These are phyloP conservation scores for Saccharomycopsis fodiens DNA, from an alignment of 805 yeast genomes.

Conservation along the genomic window DNA sequence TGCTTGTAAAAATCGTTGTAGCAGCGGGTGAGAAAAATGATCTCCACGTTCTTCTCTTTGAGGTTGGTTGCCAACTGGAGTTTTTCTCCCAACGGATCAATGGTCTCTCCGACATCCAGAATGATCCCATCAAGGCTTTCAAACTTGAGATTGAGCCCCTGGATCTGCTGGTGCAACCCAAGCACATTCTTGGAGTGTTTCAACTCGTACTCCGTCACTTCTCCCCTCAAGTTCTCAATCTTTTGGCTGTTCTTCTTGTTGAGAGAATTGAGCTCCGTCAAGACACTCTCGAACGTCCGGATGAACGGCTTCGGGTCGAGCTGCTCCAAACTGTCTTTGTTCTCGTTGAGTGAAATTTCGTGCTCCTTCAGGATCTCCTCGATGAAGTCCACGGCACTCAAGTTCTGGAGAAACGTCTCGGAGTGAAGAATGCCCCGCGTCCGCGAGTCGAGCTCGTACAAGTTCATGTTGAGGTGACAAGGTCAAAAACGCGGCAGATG, in stretches of 20 bases:
- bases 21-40: constrained; percentile 66
- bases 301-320: constrained; percentile 93
- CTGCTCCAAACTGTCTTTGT: constrained; percentile 21
- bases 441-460: constrained; percentile 17
- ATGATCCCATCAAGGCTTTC: constrained; percentile 44
- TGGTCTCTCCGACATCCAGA: constrained; percentile 47
- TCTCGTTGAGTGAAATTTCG: constrained; percentile 31
- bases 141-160: constrained; percentile 39
- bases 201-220: constrained; percentile 54
- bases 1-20: constrained; percentile 70
- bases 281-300: constrained; percentile 82
- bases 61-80: constrained; percentile 61
- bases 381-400: constrained; percentile 71
- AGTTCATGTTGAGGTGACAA: too few relatives aligned
- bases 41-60: constrained; percentile 63
- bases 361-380: constrained; percentile 72
- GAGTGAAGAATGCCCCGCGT: constrained; percentile 17
- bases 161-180: constrained; percentile 41
- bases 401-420: constrained; percentile 34
- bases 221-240: constrained; percentile 44
- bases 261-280: constrained; percentile 60
- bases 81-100: constrained; percentile 64
- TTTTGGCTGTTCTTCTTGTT: constrained; percentile 46
- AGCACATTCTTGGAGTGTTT: constrained; percentile 63
- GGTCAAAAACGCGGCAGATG: too few relatives aligned